phyloP scores from a whole-genome alignment of 2,329 filamentous ascomycete species.

The Paraphoma sp. region DNA sequence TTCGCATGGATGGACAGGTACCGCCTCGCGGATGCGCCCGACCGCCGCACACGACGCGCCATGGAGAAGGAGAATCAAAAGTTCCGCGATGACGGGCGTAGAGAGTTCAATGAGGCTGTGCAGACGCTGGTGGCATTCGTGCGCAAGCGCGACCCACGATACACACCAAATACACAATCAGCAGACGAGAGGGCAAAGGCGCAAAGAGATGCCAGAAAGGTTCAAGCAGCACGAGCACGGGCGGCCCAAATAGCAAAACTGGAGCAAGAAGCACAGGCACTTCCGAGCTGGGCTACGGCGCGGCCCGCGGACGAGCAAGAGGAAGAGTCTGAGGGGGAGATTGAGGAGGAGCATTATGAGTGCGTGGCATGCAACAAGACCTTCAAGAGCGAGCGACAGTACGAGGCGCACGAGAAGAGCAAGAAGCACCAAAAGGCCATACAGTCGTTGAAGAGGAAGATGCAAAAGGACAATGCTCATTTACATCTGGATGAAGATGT shows the following conservation, averaged over 20 bases:
- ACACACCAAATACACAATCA: conserved; percentile 75
- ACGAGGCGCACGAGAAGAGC: conserved; percentile 90
- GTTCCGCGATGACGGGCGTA: conserved; percentile 78
- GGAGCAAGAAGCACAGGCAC: conserved; percentile 65
- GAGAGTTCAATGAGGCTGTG: conserved; percentile 93
- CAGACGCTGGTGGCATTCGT: conserved; percentile 85
- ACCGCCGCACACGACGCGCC: conserved; percentile 78
- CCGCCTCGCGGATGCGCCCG: conserved; percentile 82
- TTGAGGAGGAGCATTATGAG: conserved; percentile 62
- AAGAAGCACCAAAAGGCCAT: conserved; percentile 94
- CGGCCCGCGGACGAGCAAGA: conserved; percentile 62
- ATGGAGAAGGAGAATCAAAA: conserved; percentile 98
- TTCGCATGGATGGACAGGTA: conserved; percentile 92
- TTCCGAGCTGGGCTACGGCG: conserved; percentile 78
- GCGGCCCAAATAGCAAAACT: conserved; percentile 81
- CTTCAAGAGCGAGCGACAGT: conserved; percentile 92
- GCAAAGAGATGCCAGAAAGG: conserved; percentile 77
- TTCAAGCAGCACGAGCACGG: conserved; percentile 82
- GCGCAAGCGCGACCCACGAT: conserved; percentile 88
- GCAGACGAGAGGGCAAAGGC: conserved; percentile 81
- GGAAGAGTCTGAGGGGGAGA: conserved; percentile 60
- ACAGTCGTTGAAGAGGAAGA: conserved; percentile 78
- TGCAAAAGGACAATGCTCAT: conserved; percentile 78
- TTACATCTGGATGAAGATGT: conserved; percentile 55
- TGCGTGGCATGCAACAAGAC: conserved; percentile 69